Base-by-base conservation (phyloP, 768 basidiomycete species). In the Podaxis carcinomalis region DNA sequence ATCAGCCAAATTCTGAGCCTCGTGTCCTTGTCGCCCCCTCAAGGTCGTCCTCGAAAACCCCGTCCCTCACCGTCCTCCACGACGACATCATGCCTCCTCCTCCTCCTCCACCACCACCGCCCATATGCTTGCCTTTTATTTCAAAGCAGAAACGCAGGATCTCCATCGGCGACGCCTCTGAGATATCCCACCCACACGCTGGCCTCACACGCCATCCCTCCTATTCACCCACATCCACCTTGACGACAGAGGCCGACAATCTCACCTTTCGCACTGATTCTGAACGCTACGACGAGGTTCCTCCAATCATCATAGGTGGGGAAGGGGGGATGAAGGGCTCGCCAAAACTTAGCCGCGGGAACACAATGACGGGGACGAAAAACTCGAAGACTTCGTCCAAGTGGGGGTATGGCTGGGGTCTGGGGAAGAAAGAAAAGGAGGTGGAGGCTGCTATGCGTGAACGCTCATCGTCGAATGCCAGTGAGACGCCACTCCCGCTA, bases 381-480 rank as follows among this genome's bases (percentile, higher is more conserved):
- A 83, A 80, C 63, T 80, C 80, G 2, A 71, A 74, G 10, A 64
- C 70, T 1, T 73, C 80, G 40, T 73, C 72, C 50, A 84, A 76
- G 68, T 86, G 82, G 80, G 88, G 88, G n/a, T 89, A 88, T 70
- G 87, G 87, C 40, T 87, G 86, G 84, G 87, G 87, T 0, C 55
- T 83, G 40, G 87, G 87, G 47, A 85, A 78, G 74, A 79, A 78
- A 63, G 79, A 78, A 57, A 82, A 81, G 62, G 71, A 69, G 72
- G 63, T 70, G 66, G 71, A 71, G 52, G 70, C 62, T 35, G 70
- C 68, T 10, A 62, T 72, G 59, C 61, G 63, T 28, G 67, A 71
- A 62, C 71, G 67, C 58, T 67, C 69, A 36, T 63, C 70, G 32
- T 75, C 76, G 3, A 39, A 40, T 37, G 42, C 53, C 16, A 49